Conservation (phyloP, 73 alveolate species). For the Tetrahymena borealis region DNA sequence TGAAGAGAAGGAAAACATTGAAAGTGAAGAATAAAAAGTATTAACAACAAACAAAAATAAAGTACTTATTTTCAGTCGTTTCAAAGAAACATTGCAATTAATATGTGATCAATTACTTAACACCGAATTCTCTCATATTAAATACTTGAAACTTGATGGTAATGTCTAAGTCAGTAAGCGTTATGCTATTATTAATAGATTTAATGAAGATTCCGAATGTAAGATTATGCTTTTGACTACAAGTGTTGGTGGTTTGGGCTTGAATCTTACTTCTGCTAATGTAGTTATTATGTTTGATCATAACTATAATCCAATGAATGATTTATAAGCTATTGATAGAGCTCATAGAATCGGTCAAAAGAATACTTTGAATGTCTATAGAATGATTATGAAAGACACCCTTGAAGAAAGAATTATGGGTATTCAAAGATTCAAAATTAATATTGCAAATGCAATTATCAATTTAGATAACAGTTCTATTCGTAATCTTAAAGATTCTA, state of each 20-base stretch:
- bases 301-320: constrained; percentile 98
- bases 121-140: constrained; percentile 29
- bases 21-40: constrained; percentile 3
- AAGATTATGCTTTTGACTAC: constrained; percentile 93
- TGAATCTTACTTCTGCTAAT: constrained; percentile 97
- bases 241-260: constrained; percentile 98
- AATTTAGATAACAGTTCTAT: constrained; percentile 42
- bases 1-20: constrained; percentile 18
- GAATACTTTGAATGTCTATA: constrained; percentile 90
- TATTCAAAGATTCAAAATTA: constrained; percentile 82
- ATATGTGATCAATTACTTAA: constrained; percentile 55
- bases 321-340: constrained; percentile 96
- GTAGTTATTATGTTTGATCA: constrained; percentile 99
- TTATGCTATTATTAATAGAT: constrained; percentile 70
- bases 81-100: constrained; percentile 43
- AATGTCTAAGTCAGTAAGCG: constrained; percentile 34
- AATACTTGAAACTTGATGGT: constrained; percentile 43
- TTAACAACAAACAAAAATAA: constrained; percentile 47
- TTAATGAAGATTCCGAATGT: constrained; percentile 82
- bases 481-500: background rate
- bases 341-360: constrained; percentile 99
- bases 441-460: constrained; percentile 81
- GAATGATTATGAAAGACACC: constrained; percentile 86
- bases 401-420: constrained; percentile 96
- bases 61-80: constrained; percentile 71